Evolutionary conservation across 23 red algal genomes (phyloP).

Genomic region (Gracilaria vermiculophylla): DNA sequence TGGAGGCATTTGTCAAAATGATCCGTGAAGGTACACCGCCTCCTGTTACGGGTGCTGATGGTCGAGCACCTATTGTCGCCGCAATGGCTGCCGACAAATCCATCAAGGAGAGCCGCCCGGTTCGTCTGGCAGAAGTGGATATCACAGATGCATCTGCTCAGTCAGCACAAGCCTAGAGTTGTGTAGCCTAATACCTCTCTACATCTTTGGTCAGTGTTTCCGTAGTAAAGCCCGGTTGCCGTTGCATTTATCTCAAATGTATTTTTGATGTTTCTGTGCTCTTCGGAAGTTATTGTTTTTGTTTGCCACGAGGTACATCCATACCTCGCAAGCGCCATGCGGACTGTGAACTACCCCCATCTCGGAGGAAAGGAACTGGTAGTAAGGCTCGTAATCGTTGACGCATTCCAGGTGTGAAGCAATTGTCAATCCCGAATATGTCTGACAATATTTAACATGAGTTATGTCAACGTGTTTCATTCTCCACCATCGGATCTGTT

Average conservation of each 20-base stretch:
- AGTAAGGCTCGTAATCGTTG: no score
- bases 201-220: background rate
- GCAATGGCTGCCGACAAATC: conserved; percentile 91
- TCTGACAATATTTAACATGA: no score
- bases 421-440: no score
- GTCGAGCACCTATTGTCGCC: conserved; percentile 87
- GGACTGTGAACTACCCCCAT: no score
- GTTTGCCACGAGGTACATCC: no score
- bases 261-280: no score
- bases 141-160: conserved; percentile 28
- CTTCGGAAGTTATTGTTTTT: no score
- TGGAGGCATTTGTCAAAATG: conserved; percentile 87
- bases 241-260: background rate
- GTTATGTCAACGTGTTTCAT: no score
- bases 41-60: conserved; percentile 83
- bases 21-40: conserved; percentile 72
- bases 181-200: background rate
- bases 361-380: no score
- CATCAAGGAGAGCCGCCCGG: conserved; percentile 75
- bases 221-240: background rate
- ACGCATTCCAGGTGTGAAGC: no score
- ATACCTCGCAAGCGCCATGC: no score
- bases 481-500: no score
- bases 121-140: conserved; percentile 85
- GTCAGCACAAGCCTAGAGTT: conserved; percentile 26